These are phyloP conservation scores for Ananas comosus DNA, from an alignment of 176 grass and related monocot species.

Conservation along the genomic window DNA sequence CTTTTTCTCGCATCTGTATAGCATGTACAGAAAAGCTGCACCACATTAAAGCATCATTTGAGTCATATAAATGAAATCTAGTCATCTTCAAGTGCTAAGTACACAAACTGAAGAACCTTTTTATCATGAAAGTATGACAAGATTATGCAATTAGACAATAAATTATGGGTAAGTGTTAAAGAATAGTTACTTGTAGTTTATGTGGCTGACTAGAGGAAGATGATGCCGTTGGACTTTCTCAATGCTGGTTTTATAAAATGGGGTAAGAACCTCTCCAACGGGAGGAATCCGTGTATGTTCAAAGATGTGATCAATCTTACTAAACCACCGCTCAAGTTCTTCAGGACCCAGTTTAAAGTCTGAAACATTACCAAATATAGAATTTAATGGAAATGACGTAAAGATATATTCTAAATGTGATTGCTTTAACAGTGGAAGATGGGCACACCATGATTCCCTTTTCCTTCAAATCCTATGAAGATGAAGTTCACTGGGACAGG, in stretches of 20 bases:
- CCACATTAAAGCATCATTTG: conserved; percentile 14
- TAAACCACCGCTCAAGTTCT: conserved; percentile 88
- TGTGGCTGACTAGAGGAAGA: conserved; percentile 79
- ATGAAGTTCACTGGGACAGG: conserved; percentile 89
- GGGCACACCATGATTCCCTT: conserved; percentile 66
- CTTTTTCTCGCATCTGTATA: conserved; percentile 81
- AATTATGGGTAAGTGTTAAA: conserved; percentile 6
- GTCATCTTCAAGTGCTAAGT: conserved; percentile 16
- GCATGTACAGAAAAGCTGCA: conserved; percentile 86
- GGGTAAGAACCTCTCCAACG: conserved; percentile 75
- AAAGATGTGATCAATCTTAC: conserved; percentile 95
- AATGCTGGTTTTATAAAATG: conserved; percentile 75
- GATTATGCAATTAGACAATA: not conserved
- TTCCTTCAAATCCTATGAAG: conserved; percentile 96
- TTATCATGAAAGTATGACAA: not conserved
- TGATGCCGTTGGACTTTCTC: conserved; percentile 75
- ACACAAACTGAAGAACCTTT: not conserved
- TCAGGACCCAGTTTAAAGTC: conserved; percentile 74
- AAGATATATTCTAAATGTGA: not conserved
- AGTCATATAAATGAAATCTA: not conserved
- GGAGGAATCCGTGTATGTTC: conserved; percentile 87
- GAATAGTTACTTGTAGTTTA: conserved; percentile 78
- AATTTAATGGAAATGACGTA: not conserved
- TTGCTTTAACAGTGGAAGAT: conserved; percentile 11
- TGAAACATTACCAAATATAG: not conserved